Evolutionary conservation across 2,329 filamentous ascomycete genomes (phyloP).

Genomic region (Madurella mycetomatis): DNA sequence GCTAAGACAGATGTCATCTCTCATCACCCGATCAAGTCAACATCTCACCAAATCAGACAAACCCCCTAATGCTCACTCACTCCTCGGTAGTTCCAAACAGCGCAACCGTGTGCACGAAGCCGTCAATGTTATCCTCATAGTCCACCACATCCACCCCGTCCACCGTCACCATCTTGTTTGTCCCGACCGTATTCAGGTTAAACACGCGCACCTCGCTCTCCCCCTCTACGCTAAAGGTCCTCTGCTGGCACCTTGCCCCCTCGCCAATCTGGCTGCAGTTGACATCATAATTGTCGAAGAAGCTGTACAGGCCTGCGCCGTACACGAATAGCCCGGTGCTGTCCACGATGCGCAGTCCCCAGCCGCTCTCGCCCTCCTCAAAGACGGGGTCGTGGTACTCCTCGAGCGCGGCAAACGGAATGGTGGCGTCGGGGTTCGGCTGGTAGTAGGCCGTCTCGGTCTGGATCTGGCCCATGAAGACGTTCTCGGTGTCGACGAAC

Average conservation of each 20-base stretch:
- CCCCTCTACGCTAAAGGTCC: constrained; percentile 38
- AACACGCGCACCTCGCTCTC: constrained; percentile 37
- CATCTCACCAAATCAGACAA: no score
- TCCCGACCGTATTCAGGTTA: constrained; percentile 45
- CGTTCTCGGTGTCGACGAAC: constrained; percentile 50
- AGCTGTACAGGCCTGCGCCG: constrained; percentile 57
- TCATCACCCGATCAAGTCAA: no score
- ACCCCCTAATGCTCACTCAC: neutral
- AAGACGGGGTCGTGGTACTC: constrained; percentile 46
- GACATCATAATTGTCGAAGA: constrained; percentile 54
- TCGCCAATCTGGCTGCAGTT: constrained; percentile 34
- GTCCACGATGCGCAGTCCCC: constrained; percentile 57
- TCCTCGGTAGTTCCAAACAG: constrained; percentile 13
- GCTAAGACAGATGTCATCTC: no score
- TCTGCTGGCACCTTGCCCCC: constrained; percentile 37
- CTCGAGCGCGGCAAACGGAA: constrained; percentile 44
- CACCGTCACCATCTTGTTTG: constrained; percentile 35
- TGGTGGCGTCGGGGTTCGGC: constrained; percentile 50
- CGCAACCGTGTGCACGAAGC: constrained; percentile 24
- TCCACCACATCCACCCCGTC: constrained; percentile 24
- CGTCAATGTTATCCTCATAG: constrained; percentile 22
- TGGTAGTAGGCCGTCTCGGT: constrained; percentile 67
- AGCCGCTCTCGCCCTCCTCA: constrained; percentile 42
- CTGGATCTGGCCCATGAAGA: constrained; percentile 59
- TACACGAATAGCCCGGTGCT: constrained; percentile 50